Base-by-base conservation (phyloP, 2,329 filamentous ascomycete species). In the Fusarium agapanthi region DNA sequence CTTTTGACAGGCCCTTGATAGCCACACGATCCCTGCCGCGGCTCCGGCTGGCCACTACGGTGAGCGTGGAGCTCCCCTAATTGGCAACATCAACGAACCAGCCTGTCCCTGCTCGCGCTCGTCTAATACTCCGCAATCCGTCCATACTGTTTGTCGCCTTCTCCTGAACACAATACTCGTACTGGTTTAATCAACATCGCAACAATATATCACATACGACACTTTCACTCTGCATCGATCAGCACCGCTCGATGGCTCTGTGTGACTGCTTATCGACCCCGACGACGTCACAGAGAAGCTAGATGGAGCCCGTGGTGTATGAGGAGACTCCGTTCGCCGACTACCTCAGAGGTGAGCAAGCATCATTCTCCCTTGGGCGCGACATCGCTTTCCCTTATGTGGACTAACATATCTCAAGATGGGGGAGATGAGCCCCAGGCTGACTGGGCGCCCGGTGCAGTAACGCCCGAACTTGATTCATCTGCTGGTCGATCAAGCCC, bases 311-410 rank as follows among this genome's bases (percentile, higher is more conserved):
- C 79, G 88, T 97, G 78, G 90, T 97, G 77, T 93, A 93, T 84
- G 90, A 96, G 84, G 91, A 95, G 84, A 93, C 93, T 81, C 95
- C 95, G 77, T 88, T 98, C 83, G 95, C 94, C 80, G 91, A 93
- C 79, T 96, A 96, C 84, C 90, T 98, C 77, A 92, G 95, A 90
- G 95, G 95, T 96, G 83, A 78, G 76, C 48, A 35, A 67, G 59
- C 67, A 30, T 57, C 22, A 41, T 48, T 37, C 30, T 50, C 45
- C 48, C 53, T 41, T 37, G n/a, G 51, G 44, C 43, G 34, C 32
- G 26, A 59, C 41, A 53, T 62, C 38, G 24, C 7, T 35, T 41
- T 50, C 24, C 38, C 44, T 35, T 22, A 15, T 43, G 26, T 34
- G 16, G 51, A 55, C 71, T 74, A 30, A 76, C 66, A 30, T 43